A percentile compares a stretch with the other conserved stretches of the same genome.
Conservation (phyloP, 1,139 yeast genomes). For the Taphrina sp. region DNA sequence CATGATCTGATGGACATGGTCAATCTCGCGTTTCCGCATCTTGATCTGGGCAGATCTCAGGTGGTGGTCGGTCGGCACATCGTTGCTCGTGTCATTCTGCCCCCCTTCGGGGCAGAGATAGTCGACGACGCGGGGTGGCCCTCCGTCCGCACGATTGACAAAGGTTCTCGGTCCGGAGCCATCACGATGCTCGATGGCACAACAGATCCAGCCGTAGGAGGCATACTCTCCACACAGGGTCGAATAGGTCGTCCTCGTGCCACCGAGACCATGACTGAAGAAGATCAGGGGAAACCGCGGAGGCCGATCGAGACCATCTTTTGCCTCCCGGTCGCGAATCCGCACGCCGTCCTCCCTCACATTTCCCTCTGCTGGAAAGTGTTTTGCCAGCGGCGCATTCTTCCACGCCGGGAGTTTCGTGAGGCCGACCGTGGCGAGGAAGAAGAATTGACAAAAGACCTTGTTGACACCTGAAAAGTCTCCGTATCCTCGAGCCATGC, state of each 20-base stretch:
- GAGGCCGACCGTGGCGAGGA: conserved; percentile 25
- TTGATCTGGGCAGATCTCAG: conserved; percentile 22
- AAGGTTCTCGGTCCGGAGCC: conserved; percentile 33
- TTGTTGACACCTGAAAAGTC: conserved; percentile 28
- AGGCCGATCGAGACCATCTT: neutral
- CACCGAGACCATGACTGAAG: conserved; percentile 40
- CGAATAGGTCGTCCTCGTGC: conserved; percentile 39
- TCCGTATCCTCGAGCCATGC: conserved; percentile 27
- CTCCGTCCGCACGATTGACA: conserved; percentile 22
- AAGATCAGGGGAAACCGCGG: conserved; percentile 38
- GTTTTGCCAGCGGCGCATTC: conserved; percentile 30
- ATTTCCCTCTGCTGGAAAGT: conserved; percentile 29
- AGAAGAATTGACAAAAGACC: conserved; percentile 22
- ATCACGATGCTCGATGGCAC: conserved; percentile 39
- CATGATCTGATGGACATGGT: conserved; percentile 18
- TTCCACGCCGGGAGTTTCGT: conserved; percentile 31
- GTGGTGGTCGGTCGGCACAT: conserved; percentile 28
- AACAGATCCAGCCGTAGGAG: conserved; percentile 38
- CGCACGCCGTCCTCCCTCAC: conserved; percentile 13
- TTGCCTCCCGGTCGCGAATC: conserved; percentile 17
- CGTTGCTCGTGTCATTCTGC: conserved; percentile 23
- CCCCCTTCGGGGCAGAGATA: conserved; percentile 20
- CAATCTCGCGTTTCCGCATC: conserved; percentile 24
- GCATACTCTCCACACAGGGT: conserved; percentile 39
- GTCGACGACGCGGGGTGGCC: conserved; percentile 16